Percentiles rank a stretch among this genome's conserved stretches.
Conservation (phyloP, 768 basidiomycete genomes). For the Lactarius indigo region DNA sequence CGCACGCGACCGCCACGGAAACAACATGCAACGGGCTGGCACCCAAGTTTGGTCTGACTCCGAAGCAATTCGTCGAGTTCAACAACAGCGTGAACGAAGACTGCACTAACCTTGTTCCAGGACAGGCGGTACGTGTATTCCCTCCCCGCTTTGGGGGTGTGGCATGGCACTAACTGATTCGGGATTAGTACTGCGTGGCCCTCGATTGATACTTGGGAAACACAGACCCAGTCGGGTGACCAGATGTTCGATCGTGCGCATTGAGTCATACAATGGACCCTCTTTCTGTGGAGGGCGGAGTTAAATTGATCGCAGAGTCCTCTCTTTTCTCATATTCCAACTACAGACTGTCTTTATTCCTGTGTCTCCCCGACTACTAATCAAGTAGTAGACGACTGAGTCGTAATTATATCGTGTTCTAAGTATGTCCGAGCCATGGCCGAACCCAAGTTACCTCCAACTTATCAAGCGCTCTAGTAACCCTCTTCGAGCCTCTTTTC, state of each 20-base stretch:
- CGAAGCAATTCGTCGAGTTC: no score
- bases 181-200: conserved; percentile 17
- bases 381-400: no score
- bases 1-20: conserved; percentile 11
- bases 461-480: no score
- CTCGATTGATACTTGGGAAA: no score
- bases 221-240: background rate
- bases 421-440: no score
- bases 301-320: background rate
- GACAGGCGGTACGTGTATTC: conserved; percentile 8
- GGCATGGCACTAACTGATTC: background rate
- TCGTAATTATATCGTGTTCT: no score
- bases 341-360: background rate
- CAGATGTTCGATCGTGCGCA: background rate
- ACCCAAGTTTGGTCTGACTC: background rate
- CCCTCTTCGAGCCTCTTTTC: no score
- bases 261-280: background rate
- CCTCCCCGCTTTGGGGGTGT: no score
- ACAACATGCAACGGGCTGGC: conserved; percentile 6
- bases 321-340: background rate
- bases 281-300: background rate
- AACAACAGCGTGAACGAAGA: conserved; percentile 1
- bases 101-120: conserved; percentile 11
- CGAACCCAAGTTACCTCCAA: no score
- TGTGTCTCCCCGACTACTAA: no score